Conservation (phyloP, 305 asterid genomes). For the Fraxinus platypoda region DNA sequence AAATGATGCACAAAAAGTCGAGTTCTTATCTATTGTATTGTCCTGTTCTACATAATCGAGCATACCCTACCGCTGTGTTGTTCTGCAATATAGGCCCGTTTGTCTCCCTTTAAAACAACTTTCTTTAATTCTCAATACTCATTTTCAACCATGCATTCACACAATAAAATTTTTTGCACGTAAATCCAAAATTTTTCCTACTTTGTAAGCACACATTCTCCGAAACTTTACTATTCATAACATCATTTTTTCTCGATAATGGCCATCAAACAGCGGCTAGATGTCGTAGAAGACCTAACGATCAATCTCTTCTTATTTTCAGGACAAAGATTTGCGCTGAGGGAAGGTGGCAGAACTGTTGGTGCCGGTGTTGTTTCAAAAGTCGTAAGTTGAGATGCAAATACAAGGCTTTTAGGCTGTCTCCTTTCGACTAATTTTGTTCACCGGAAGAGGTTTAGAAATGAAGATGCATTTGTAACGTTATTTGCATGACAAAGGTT, state of each 20-base stretch:
- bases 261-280: background rate
- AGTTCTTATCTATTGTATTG: too few species aligned
- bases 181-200: background rate
- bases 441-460: background rate
- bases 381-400: constrained; percentile 56
- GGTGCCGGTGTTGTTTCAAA: constrained; percentile 98
- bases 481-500: background rate
- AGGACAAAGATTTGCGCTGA: constrained; percentile 99
- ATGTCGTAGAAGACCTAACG: background rate
- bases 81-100: background rate
- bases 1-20: background rate
- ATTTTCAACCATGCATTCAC: too few species aligned
- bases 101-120: background rate
- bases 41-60: background rate
- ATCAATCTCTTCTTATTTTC: constrained; percentile 12
- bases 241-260: background rate
- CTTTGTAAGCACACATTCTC: background rate
- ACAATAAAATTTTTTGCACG: background rate
- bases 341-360: constrained; percentile 98
- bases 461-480: background rate
- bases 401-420: background rate
- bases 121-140: background rate
- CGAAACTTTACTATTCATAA: too few species aligned
- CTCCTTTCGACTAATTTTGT: background rate
- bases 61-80: background rate